These are phyloP conservation scores for Parathielavia appendiculata DNA, from an alignment of 495 filamentous ascomycete genomes.

Conservation along the genomic window DNA sequence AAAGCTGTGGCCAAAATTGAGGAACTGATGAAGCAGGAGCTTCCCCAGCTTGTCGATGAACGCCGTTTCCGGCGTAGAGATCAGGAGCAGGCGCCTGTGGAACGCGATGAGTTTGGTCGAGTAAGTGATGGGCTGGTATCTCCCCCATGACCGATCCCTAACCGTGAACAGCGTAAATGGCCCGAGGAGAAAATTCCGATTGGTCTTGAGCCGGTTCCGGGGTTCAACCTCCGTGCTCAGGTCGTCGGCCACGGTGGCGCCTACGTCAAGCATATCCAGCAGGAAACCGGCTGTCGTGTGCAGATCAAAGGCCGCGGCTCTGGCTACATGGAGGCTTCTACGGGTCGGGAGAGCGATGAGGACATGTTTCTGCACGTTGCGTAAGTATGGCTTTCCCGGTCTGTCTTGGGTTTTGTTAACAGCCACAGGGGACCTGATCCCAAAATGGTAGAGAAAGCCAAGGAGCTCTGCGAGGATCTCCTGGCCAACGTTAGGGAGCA, in stretches of 20 bases:
- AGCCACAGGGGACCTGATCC: constrained; percentile 72
- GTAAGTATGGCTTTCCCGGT: constrained; percentile 47
- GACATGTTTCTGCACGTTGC: constrained; percentile 93
- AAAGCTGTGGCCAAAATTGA: constrained; percentile 79
- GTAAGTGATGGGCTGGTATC: constrained; percentile 47
- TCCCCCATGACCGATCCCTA: constrained; percentile 27
- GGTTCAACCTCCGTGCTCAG: constrained; percentile 94
- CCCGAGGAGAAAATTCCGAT: constrained; percentile 92
- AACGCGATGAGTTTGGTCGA: constrained; percentile 89
- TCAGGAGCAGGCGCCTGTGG: constrained; percentile 80
- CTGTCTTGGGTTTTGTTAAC: constrained; percentile 30
- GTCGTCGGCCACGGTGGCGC: constrained; percentile 90
- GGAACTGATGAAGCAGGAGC: constrained; percentile 91
- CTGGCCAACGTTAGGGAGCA: constrained; percentile 75
- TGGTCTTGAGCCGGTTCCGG: constrained; percentile 79
- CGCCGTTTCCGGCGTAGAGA: constrained; percentile 86
- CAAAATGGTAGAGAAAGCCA: constrained; percentile 77
- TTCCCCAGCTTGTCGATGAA: constrained; percentile 93
- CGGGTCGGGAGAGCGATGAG: constrained; percentile 84
- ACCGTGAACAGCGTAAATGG: constrained; percentile 79
- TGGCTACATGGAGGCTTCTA: constrained; percentile 81
- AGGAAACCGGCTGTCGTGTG: constrained; percentile 87
- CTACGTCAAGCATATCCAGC: constrained; percentile 96
- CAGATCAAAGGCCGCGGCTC: constrained; percentile 98
- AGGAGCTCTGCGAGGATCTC: constrained; percentile 81